Conservation (phyloP, 2,329 filamentous ascomycete genomes). For the Colletotrichum coccodes region DNA sequence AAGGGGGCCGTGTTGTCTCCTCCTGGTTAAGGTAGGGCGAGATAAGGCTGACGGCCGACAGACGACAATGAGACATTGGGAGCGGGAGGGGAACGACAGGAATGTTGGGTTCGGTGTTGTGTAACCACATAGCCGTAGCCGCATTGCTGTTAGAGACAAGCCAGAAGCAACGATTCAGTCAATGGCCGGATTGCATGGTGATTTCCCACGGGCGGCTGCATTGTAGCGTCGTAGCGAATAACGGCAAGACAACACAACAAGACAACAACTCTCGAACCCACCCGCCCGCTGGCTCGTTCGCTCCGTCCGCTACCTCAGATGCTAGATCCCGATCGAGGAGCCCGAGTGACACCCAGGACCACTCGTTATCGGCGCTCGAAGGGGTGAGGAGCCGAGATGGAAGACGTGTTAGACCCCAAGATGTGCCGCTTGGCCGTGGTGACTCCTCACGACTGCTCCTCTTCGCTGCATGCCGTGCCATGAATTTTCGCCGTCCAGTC, state of each 20-base stretch:
- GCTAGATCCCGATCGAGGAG: background rate
- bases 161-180: background rate
- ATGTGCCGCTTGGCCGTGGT: background rate
- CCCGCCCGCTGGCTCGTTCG: background rate
- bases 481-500: background rate
- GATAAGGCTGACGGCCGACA: background rate
- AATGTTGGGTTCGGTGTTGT: background rate
- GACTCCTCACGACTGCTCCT: constrained; percentile 12
- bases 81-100: constrained; percentile 8
- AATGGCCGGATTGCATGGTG: constrained; percentile 22
- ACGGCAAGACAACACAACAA: constrained; percentile 28
- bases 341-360: background rate
- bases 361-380: background rate
- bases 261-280: constrained; percentile 8
- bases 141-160: background rate
- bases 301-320: background rate
- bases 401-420: background rate
- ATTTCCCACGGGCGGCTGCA: constrained; percentile 8
- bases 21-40: background rate
- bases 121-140: background rate
- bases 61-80: background rate
- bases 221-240: constrained; percentile 24
- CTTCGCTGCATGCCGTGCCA: constrained; percentile 4
- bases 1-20: background rate
- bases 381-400: background rate